Evolutionary conservation across 2,329 filamentous ascomycete genomes (phyloP).

Genomic region (Nemania bipapillata): DNA sequence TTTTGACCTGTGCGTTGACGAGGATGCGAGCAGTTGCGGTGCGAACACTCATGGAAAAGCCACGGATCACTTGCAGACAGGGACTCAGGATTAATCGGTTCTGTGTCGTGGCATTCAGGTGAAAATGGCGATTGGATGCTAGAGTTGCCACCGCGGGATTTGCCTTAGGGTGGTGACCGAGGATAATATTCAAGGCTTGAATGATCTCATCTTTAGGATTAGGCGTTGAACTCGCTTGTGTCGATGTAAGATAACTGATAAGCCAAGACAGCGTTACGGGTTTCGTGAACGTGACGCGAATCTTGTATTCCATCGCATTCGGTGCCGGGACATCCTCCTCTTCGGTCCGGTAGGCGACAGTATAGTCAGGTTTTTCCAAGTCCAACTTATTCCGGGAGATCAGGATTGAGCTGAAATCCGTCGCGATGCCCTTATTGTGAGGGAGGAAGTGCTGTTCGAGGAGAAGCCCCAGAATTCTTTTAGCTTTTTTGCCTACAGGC

Average conservation of each 20-base stretch:
- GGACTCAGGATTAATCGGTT: conserved; percentile 50
- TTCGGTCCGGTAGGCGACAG: conserved; percentile 12
- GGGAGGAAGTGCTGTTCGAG: conserved; percentile 11
- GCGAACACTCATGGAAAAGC: conserved; percentile 67
- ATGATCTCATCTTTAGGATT: conserved; percentile 63
- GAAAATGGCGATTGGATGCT: conserved; percentile 63
- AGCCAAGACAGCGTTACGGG: conserved; percentile 19
- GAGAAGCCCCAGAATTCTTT: conserved; percentile 16
- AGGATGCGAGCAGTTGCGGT: conserved; percentile 65
- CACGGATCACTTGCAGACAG: conserved; percentile 59
- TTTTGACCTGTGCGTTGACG: conserved; percentile 66
- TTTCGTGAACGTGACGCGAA: background rate
- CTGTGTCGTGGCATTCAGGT: conserved; percentile 49
- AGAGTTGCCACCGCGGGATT: conserved; percentile 55
- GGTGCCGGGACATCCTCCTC: conserved; percentile 7
- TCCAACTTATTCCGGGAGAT: conserved; percentile 12
- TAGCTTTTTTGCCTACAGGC: conserved; percentile 24
- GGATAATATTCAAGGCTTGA: conserved; percentile 64
- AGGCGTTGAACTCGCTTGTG: conserved; percentile 17
- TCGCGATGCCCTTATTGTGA: background rate
- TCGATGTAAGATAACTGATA: conserved; percentile 22
- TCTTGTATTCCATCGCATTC: conserved; percentile 9
- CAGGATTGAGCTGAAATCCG: conserved; percentile 20
- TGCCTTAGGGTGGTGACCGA: conserved; percentile 58
- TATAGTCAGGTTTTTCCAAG: background rate